These are phyloP conservation scores for Gleditsia sinensis DNA, from an alignment of 306 rosid species.

Conservation along the genomic window DNA sequence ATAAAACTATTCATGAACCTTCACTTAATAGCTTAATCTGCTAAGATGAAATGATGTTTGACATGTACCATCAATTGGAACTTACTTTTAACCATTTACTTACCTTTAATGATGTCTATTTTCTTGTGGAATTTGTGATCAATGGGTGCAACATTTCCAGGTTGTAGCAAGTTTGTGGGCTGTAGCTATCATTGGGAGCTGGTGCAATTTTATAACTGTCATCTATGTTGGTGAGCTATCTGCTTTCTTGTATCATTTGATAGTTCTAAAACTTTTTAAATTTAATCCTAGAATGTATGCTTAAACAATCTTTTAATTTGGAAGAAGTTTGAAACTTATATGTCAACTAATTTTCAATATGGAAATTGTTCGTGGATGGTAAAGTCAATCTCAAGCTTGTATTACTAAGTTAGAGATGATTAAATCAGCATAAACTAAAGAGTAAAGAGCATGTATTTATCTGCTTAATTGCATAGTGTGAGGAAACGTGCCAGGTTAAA, in stretches of 20 bases:
- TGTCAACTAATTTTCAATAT: not conserved
- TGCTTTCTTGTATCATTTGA: slow-evolving; percentile 4
- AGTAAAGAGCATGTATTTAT: not conserved
- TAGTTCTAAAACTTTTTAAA: not conserved
- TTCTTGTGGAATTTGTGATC: slow-evolving; percentile 27
- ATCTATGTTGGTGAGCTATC: slow-evolving; percentile 71
- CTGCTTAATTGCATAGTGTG: not conserved
- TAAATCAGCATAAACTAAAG: not conserved
- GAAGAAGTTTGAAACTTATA: not conserved
- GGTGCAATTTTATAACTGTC: slow-evolving; percentile 83
- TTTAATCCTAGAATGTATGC: not conserved
- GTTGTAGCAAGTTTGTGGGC: slow-evolving; percentile 67
- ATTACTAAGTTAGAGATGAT: not conserved
- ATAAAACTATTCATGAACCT: too few species aligned
- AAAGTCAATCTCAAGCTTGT: not conserved
- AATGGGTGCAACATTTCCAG: slow-evolving; percentile 45
- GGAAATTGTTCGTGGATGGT: not conserved
- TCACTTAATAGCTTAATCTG: too few species aligned
- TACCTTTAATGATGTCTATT: slow-evolving; percentile 19
- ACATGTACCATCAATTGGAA: not conserved
- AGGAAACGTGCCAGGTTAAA: not conserved
- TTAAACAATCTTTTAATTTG: not conserved
- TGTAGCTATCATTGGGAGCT: slow-evolving; percentile 82
- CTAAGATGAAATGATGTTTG: too few species aligned
- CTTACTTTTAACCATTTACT: slow-evolving; percentile 20